Evolutionary conservation across 805 yeast genomes (phyloP).

Genomic region (Spathaspora boniae): DNA sequence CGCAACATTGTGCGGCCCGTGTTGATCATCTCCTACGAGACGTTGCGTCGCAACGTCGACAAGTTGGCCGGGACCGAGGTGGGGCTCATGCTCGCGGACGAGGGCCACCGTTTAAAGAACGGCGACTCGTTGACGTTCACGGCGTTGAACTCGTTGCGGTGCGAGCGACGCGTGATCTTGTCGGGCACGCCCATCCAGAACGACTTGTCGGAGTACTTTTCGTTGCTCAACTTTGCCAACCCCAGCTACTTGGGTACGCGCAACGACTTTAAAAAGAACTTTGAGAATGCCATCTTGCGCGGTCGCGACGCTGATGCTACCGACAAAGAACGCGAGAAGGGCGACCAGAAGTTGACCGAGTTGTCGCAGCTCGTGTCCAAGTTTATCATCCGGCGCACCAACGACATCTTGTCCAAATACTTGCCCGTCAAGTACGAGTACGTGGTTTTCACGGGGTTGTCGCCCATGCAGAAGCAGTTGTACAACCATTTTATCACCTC

Average conservation of each 20-base stretch:
- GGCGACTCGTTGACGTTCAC: conserved; percentile 92
- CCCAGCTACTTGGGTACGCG: conserved; percentile 90
- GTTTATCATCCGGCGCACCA: conserved; percentile 91
- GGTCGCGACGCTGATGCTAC: conserved; percentile 90
- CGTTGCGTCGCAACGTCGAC: conserved; percentile 80
- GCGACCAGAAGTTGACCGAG: conserved; percentile 67
- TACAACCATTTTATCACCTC: conserved; percentile 76
- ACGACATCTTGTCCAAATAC: conserved; percentile 90
- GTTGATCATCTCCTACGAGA: conserved; percentile 89
- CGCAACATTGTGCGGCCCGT: conserved; percentile 90
- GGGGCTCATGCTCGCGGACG: conserved; percentile 71
- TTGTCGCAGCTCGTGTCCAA: conserved; percentile 75
- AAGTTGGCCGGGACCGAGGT: conserved; percentile 72
- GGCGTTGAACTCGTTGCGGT: conserved; percentile 77
- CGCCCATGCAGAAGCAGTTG: conserved; percentile 69
- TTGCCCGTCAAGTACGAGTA: conserved; percentile 95
- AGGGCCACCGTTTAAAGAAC: conserved; percentile 47
- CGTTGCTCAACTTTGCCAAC: conserved; percentile 85
- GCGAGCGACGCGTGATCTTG: conserved; percentile 83
- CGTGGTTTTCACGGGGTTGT: conserved; percentile 84
- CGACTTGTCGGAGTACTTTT: conserved; percentile 90
- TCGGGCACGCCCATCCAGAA: conserved; percentile 98
- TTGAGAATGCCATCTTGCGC: conserved; percentile 71
- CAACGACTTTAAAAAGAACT: conserved; percentile 77
- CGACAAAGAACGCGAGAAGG: conserved; percentile 67